Evolutionary conservation across 2,329 filamentous ascomycete species (phyloP), one percentile per base, ranked within the genome.

Genomic region (Raffaelea ambrosiae): DNA sequence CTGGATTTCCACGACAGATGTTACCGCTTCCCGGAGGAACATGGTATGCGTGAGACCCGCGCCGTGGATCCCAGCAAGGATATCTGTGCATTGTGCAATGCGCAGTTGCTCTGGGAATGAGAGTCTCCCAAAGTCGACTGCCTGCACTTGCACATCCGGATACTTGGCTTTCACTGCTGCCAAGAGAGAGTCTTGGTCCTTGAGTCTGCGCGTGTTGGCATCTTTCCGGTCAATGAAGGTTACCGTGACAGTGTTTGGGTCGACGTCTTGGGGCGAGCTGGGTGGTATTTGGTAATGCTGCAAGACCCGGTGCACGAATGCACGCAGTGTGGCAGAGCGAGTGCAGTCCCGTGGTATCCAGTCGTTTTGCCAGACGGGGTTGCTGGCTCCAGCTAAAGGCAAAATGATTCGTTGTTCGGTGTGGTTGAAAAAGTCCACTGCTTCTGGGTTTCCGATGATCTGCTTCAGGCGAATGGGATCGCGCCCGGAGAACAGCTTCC

Each of bases 1-100:
- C 29, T 66, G 54, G 23, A 73, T 69, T 57, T 73, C 68, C 9
- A 71, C 63, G 5, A 72, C 55, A 20, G 61, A 62, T 3, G 55
- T 55, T 1, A 57, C 58, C 4, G 57, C 55, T 26, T 58, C 55
- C 1, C 54, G 61, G 48, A 71, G 56, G 47, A 70, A 73, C 53
- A 72, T 62, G 3, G 55, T 54, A 50, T 71, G 66, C 4, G 67
- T 66, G 16, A 71, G 55, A 0, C 66, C 68, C 0, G 67, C 67
- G 40, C 69, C 69, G 53, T 72, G 68, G 3, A 69, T 61, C 29
- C 67, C 68, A 9, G 69, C 61, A 8, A 72, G 58, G 14, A 71
- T 52, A 50, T 71, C 67, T 1, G 68, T 69, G 14, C 55, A 53
- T 7, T 55, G 62, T 7, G 59, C 57, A 2, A 66, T 39, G 14